phyloP scores from a whole-genome alignment of 495 filamentous ascomycete genomes.

The Sphaerosporella brunnea region DNA sequence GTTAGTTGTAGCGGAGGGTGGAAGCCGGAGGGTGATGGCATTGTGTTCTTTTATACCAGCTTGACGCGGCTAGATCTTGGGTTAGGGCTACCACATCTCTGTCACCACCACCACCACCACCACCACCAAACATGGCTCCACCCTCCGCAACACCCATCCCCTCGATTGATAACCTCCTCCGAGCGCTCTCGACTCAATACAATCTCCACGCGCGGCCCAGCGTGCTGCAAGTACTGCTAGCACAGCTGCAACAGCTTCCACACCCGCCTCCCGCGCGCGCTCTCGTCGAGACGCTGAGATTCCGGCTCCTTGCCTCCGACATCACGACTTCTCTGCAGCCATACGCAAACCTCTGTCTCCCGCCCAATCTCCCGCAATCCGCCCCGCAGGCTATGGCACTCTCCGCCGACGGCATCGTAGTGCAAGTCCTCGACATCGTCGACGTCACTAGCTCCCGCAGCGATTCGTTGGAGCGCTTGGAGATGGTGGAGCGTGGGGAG shows the following conservation, averaged over 20 bases:
- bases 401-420: constrained; percentile 37
- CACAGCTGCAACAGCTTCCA: not conserved
- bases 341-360: constrained; percentile 37
- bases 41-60: too few relatives aligned
- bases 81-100: too few relatives aligned
- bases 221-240: constrained; percentile 29
- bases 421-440: constrained; percentile 72
- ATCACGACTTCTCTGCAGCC: constrained; percentile 43
- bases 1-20: not conserved
- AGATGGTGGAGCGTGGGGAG: constrained; percentile 69
- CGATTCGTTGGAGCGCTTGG: constrained; percentile 72
- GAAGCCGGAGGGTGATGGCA: not conserved
- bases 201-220: constrained; percentile 33
- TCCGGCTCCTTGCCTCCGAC: constrained; percentile 64
- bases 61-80: too few relatives aligned
- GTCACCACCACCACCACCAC: too few relatives aligned
- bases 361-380: constrained; percentile 26
- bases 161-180: constrained; percentile 50
- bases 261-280: constrained; percentile 43
- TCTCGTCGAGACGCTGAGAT: constrained; percentile 59
- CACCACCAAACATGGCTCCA: too few relatives aligned
- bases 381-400: constrained; percentile 31
- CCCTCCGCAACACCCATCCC: too few relatives aligned
- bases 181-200: constrained; percentile 35
- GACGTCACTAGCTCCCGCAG: constrained; percentile 61